phyloP scores from a whole-genome alignment of 139 green algal genomes.

The Coelastrella sp. region DNA sequence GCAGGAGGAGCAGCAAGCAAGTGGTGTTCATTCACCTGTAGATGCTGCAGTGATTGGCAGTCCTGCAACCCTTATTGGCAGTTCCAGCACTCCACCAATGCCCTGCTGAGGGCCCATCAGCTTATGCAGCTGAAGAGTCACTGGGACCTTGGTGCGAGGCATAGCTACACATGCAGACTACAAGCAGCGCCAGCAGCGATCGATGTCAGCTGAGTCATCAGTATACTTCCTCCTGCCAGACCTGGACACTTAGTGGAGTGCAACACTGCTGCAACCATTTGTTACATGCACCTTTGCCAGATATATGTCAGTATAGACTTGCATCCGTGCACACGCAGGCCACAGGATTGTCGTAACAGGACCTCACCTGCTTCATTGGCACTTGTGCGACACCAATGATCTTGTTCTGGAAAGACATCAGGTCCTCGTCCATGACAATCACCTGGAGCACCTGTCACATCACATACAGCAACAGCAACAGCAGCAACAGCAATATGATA shows the following conservation, averaged over 20 bases:
- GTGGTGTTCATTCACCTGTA: constrained; percentile 1
- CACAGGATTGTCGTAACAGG: background rate
- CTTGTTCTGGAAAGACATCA: constrained; percentile 15
- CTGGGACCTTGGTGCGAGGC: background rate
- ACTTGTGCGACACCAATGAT: constrained; percentile 40
- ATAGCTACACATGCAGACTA: background rate
- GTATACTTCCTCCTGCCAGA: no score
- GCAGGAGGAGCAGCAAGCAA: no score
- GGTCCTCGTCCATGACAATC: constrained; percentile 36
- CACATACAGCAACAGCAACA: background rate
- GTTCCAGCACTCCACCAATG: background rate
- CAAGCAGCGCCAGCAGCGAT: background rate
- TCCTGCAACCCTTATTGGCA: constrained; percentile 8
- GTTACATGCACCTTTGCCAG: no score
- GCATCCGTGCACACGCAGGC: no score
- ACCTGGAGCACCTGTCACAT: constrained; percentile 22
- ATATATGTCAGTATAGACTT: no score
- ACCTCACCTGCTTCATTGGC: constrained; percentile 22
- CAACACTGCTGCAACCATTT: no score
- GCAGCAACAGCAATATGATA: background rate
- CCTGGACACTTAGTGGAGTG: no score
- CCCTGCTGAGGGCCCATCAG: constrained; percentile 10
- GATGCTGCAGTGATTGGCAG: constrained; percentile 21
- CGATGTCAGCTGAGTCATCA: no score
- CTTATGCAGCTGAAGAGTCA: constrained; percentile 15